These are phyloP conservation scores for Allantophomopsis cytisporea DNA, from an alignment of 2,329 filamentous ascomycete genomes.

Conservation along the genomic window DNA sequence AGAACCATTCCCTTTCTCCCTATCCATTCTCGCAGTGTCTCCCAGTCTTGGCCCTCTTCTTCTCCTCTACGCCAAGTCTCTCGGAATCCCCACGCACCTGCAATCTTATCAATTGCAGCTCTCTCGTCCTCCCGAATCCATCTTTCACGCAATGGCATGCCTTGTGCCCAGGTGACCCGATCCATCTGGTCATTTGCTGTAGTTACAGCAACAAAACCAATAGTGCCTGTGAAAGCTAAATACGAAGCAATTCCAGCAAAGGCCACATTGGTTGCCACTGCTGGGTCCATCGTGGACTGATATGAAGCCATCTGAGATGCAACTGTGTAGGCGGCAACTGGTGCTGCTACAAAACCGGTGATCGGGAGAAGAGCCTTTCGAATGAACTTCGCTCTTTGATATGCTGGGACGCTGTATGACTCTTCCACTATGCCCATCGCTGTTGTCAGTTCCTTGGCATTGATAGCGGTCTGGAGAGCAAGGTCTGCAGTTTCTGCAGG, in stretches of 20 bases:
- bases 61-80: conserved; percentile 70
- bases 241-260: conserved; percentile 78
- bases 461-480: conserved; percentile 70
- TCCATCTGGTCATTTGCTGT: conserved; percentile 94
- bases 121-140: conserved; percentile 89
- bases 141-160: conserved; percentile 65
- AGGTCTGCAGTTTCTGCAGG: conserved; percentile 54
- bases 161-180: conserved; percentile 78
- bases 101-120: conserved; percentile 73
- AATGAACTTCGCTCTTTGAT: conserved; percentile 52
- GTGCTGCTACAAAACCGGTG: conserved; percentile 39
- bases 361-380: conserved; percentile 48
- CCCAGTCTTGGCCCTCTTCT: conserved; percentile 86
- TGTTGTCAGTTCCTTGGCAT: conserved; percentile 62
- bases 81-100: conserved; percentile 83
- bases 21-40: conserved; percentile 70
- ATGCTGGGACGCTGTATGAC: conserved; percentile 54
- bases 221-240: conserved; percentile 62
- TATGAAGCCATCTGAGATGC: conserved; percentile 52
- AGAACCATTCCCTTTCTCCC: conserved; percentile 78
- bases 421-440: conserved; percentile 64
- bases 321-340: conserved; percentile 55
- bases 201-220: conserved; percentile 73
- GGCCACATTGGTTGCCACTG: conserved; percentile 61
- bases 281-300: conserved; percentile 66